Conservation (phyloP, 2,329 filamentous ascomycete genomes). For the Phyllosticta capitalensis region DNA sequence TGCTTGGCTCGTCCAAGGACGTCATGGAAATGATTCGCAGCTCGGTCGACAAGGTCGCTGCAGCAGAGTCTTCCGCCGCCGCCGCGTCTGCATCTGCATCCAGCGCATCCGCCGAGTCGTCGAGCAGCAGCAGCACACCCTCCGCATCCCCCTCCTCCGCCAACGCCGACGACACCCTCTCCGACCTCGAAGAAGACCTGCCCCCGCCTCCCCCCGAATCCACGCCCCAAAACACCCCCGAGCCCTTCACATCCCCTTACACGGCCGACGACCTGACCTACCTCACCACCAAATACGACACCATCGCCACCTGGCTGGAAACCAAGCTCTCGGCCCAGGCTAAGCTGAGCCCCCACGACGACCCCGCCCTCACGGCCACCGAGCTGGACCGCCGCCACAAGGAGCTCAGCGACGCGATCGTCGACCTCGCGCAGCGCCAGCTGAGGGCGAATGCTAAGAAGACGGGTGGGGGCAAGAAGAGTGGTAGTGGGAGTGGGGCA, state of each 20-base stretch:
- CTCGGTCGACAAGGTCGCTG: constrained; percentile 61
- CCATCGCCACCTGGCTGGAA: constrained; percentile 63
- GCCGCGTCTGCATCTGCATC: constrained; percentile 35
- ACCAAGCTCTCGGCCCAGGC: constrained; percentile 62
- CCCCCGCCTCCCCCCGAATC: constrained; percentile 28
- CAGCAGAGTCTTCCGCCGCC: constrained; percentile 33
- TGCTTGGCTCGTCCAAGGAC: constrained; percentile 61
- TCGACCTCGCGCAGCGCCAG: constrained; percentile 62
- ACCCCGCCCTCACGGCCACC: constrained; percentile 64
- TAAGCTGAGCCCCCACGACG: constrained; percentile 57
- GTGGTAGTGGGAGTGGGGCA: constrained; percentile 35
- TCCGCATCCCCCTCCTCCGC: constrained; percentile 31
- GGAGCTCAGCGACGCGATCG: constrained; percentile 60
- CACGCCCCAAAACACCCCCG: constrained; percentile 15
- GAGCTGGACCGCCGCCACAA: constrained; percentile 62
- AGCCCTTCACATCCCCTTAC: constrained; percentile 60
- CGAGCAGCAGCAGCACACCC: not conserved
- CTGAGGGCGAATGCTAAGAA: constrained; percentile 36
- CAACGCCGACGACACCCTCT: constrained; percentile 29
- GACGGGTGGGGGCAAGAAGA: not conserved
- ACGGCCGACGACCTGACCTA: constrained; percentile 60
- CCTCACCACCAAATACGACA: constrained; percentile 53
- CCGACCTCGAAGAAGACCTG: constrained; percentile 52
- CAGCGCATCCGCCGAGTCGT: constrained; percentile 21
- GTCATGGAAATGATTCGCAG: constrained; percentile 61